A percentile compares a stretch with the other conserved stretches of the same genome.
These are phyloP conservation scores for Fusarium mundagurra DNA, from an alignment of 2,329 filamentous ascomycete genomes.

Conservation along the genomic window DNA sequence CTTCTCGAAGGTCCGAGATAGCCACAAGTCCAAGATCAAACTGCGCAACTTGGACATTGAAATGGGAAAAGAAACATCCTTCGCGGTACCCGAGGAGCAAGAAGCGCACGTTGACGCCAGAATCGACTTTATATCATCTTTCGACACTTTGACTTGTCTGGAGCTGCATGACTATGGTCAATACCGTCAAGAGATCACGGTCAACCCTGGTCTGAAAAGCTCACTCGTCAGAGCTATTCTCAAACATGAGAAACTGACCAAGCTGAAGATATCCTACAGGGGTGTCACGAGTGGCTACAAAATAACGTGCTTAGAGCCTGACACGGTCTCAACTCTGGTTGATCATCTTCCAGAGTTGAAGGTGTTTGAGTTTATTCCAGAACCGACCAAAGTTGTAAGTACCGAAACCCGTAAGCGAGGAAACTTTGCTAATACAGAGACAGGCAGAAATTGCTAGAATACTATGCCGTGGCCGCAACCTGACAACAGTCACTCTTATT, in stretches of 20 bases:
- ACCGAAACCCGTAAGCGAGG: accelerated
- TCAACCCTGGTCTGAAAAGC: slow-evolving; percentile 5
- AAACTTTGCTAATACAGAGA: background rate
- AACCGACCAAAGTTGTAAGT: slow-evolving; percentile 9
- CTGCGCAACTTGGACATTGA: slow-evolving; percentile 3
- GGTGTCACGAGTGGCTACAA: background rate
- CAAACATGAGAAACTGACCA: slow-evolving; percentile 22
- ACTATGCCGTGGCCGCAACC: slow-evolving; percentile 2
- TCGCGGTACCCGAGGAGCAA: background rate
- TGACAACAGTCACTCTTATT: slow-evolving; percentile 8
- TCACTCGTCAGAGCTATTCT: slow-evolving; percentile 23
- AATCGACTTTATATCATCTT: slow-evolving; percentile 24
- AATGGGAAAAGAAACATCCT: background rate
- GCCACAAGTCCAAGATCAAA: background rate
- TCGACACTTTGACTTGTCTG: slow-evolving; percentile 21
- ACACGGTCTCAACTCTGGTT: slow-evolving; percentile 12
- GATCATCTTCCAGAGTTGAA: slow-evolving; percentile 12
- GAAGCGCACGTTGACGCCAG: background rate
- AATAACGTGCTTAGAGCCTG: slow-evolving; percentile 17
- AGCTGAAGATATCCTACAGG: background rate
- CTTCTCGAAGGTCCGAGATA: background rate
- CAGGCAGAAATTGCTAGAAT: slow-evolving; percentile 19
- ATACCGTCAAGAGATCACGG: background rate
- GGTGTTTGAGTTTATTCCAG: slow-evolving; percentile 17
- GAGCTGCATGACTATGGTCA: background rate